Conservation (phyloP, 192 early-diverging fungal species). For the Geosiphon pyriformis region DNA sequence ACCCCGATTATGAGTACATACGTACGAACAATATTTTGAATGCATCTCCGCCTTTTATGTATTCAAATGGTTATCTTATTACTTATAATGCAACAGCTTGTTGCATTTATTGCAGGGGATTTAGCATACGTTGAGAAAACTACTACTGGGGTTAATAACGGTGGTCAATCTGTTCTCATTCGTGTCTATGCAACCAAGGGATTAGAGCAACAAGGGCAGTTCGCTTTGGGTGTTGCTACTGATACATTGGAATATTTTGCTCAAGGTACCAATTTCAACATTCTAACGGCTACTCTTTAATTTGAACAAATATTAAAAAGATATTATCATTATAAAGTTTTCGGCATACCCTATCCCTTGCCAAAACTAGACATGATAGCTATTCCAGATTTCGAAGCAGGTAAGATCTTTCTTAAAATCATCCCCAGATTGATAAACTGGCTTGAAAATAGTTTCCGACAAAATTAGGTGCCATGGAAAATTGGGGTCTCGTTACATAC, state of each 20-base stretch:
- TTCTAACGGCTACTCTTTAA: too few relatives aligned
- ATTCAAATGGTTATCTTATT: background rate
- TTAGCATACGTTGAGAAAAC: constrained; percentile 85
- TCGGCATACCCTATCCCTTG: constrained; percentile 85
- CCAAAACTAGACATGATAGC: constrained; percentile 88
- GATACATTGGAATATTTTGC: constrained; percentile 66
- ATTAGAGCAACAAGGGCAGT: constrained; percentile 70
- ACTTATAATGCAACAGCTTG: constrained; percentile 35
- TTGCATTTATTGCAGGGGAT: constrained; percentile 91
- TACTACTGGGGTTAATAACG: constrained; percentile 61
- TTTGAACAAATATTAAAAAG: background rate
- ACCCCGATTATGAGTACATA: constrained; percentile 96
- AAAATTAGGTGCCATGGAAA: constrained; percentile 77
- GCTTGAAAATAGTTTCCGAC: background rate
- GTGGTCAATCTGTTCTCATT: constrained; percentile 66
- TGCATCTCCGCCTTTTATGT: background rate
- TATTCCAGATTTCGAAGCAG: constrained; percentile 88
- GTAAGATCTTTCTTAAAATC: constrained; percentile 24
- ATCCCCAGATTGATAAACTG: background rate
- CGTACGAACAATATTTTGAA: constrained; percentile 38
- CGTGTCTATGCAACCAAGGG: constrained; percentile 86
- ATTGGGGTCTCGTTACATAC: constrained; percentile 96
- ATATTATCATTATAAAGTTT: constrained; percentile 69
- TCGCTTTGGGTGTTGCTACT: constrained; percentile 75
- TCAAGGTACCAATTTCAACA: background rate